phyloP scores from a whole-genome alignment of 139 green algal species.

The Volvox reticuliferus region DNA sequence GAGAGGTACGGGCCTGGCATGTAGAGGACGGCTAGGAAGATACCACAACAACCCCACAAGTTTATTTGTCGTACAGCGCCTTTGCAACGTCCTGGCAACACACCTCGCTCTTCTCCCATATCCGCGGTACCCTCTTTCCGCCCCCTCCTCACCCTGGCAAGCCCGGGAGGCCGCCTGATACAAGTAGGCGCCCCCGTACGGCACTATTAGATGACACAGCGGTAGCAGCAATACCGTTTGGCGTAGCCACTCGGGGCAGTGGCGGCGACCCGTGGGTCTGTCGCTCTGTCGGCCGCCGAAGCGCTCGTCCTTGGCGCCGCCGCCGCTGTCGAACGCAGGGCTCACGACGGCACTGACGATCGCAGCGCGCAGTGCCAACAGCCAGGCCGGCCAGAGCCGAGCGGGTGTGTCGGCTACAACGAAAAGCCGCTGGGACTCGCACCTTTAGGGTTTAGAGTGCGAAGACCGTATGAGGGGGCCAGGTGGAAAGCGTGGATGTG shows the following conservation, averaged over 20 bases:
- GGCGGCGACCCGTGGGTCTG: not conserved
- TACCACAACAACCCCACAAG: too few relatives aligned
- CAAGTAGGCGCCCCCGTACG: not conserved
- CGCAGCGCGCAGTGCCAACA: not conserved
- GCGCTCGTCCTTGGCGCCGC: not conserved
- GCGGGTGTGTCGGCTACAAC: not conserved
- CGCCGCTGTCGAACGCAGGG: not conserved
- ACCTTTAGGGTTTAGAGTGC: not conserved
- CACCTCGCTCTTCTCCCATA: not conserved
- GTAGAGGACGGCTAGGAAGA: too few relatives aligned
- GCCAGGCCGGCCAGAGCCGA: conserved; percentile 3
- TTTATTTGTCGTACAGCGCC: too few relatives aligned
- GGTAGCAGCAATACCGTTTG: conserved; percentile 20
- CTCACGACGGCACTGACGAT: not conserved
- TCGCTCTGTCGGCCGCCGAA: not conserved
- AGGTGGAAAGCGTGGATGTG: not conserved
- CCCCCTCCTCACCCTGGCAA: not conserved
- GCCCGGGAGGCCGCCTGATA: not conserved
- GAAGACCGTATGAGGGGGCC: not conserved
- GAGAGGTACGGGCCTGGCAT: too few relatives aligned
- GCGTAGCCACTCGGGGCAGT: conserved; percentile 22
- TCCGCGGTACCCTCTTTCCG: not conserved
- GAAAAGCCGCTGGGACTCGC: conserved; percentile 2
- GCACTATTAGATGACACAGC: conserved; percentile 16
- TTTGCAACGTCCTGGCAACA: not conserved